Base-by-base conservation (phyloP, 805 yeast genomes). In the Sungouiozyma intestinalis region DNA sequence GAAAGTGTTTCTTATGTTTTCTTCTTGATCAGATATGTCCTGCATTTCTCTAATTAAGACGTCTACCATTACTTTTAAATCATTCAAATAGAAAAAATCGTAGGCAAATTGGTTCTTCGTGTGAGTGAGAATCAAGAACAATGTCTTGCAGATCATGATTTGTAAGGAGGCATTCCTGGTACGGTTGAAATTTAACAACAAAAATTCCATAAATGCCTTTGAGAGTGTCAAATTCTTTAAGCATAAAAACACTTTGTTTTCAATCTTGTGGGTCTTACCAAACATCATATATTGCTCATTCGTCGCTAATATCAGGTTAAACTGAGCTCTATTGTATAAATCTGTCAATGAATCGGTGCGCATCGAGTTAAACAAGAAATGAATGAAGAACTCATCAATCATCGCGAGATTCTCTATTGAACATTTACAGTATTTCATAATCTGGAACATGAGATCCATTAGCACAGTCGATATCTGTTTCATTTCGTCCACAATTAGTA, bases 231-330 rank as follows among this genome's bases (percentile, higher is more conserved):
- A 65, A 24, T 62, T 55, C 33, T 72, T 63, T 42, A 88, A 57
- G 2, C 73, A 71, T 3, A 70, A 66, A 52, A 82, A 75, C 2
- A 84, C 81, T 44, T 72, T 73, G 51, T 78, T 74, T 36, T 57
- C 57, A 19, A 66, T 49, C 2, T 33, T 38, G 27, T 46, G 52
- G 4, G 50, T 53, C 33, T 58, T 69, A 52, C 49, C 67, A 47
- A 75, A 64, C 33, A 85, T 81, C 80, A 88, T 76, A 60, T 77
- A 88, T 61, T 88, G 96, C 57, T 88, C 96, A 61, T 88, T 88
- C 19, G 88, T 65, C 1, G 86, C 79, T 33, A 88, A 65, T 11
- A 88, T 60, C 14, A 85, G 64, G 52, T 78, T 79, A 65, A 87
- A 79, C 46, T 81, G 78, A 33, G 84, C 74, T 47, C 76, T 77